Base-by-base conservation (phyloP, 2,329 filamentous ascomycete species). In the Colletotrichum destructivum region DNA sequence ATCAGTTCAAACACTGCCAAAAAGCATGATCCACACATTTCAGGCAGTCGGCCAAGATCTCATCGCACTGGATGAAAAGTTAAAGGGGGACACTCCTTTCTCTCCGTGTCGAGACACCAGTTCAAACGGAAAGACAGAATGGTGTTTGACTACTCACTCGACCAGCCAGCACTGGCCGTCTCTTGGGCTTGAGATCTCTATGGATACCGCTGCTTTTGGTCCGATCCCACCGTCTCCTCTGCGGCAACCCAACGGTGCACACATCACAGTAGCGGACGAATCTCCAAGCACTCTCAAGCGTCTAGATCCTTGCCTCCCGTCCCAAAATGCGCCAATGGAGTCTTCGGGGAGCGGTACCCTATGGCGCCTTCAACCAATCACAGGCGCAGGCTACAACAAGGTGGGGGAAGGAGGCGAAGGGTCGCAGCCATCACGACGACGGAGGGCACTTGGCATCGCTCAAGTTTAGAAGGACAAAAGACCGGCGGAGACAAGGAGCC, bases 21-120 rank as follows among this genome's bases (percentile, higher is more conserved):
- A 59, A 72, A 72, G 65, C 69, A 72, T 72, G 69, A 69, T 72
- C 69, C 65, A 69, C 66, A 64, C 54, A 52, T 72, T 69, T 60
- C 69, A 64, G 26, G 59, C 66, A 72, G 60, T 46, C 47, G 47
- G 47, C 69, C 69, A 72, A 72, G 65, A 72, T 72, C 69, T 72
- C 54, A 69, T 59, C 69, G 59, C 57, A 55, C 31, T 15, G 38
- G 21, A 46, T 6, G 59, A 54, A 72, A 72, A 64, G 52, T 54
- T 63, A 69, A 72, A 66, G 60, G 63, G 54, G 52, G 35, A 21
- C 54, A 57, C 54, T 46, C n/a, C 21, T 63, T 46, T 15, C 35
- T 63, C 40, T 12, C 35, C 16, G n/a, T 57, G 47, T n/a, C 57
- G 52, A 54, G 38, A 44, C 54, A 35, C 42, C 23, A 23, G 18